Percentiles rank a stretch among this genome's conserved stretches.
phyloP scores from a whole-genome alignment of 2,329 filamentous ascomycete species.

The Xylariales sp. region DNA sequence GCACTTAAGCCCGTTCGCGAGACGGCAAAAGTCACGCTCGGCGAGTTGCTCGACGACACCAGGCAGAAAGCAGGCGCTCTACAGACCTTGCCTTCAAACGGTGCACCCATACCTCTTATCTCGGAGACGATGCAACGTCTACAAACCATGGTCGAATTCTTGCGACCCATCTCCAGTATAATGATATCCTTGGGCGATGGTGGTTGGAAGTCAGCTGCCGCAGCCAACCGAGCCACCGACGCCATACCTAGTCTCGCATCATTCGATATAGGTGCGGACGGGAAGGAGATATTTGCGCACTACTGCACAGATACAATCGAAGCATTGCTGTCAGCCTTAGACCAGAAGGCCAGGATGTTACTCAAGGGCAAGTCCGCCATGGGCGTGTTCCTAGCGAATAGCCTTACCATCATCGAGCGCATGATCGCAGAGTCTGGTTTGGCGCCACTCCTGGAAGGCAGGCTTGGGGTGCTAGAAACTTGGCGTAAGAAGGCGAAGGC shows the following conservation, averaged over 20 bases:
- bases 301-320: slow-evolving; percentile 91
- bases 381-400: slow-evolving; percentile 90
- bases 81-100: slow-evolving; percentile 70
- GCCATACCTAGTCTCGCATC: slow-evolving; percentile 68
- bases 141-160: slow-evolving; percentile 81
- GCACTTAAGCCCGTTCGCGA: slow-evolving; percentile 86
- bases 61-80: slow-evolving; percentile 64
- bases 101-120: slow-evolving; percentile 72
- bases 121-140: slow-evolving; percentile 82
- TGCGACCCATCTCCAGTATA: slow-evolving; percentile 81
- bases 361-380: slow-evolving; percentile 75
- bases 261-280: slow-evolving; percentile 86
- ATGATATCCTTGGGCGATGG: slow-evolving; percentile 90
- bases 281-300: slow-evolving; percentile 79
- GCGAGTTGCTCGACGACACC: slow-evolving; percentile 79
- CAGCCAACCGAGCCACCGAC: slow-evolving; percentile 52
- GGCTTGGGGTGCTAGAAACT: slow-evolving; percentile 64
- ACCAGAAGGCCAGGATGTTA: slow-evolving; percentile 66
- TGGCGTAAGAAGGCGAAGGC: slow-evolving; percentile 85
- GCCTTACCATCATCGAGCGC: slow-evolving; percentile 76
- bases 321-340: slow-evolving; percentile 68
- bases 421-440: slow-evolving; percentile 81
- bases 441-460: slow-evolving; percentile 62
- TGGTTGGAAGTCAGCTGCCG: slow-evolving; percentile 66
- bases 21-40: slow-evolving; percentile 82